A percentile compares a stretch with the other conserved stretches of the same genome.
Evolutionary conservation across 148 eudicot species (phyloP).

Genomic region (Fagopyrum homotropicum): DNA sequence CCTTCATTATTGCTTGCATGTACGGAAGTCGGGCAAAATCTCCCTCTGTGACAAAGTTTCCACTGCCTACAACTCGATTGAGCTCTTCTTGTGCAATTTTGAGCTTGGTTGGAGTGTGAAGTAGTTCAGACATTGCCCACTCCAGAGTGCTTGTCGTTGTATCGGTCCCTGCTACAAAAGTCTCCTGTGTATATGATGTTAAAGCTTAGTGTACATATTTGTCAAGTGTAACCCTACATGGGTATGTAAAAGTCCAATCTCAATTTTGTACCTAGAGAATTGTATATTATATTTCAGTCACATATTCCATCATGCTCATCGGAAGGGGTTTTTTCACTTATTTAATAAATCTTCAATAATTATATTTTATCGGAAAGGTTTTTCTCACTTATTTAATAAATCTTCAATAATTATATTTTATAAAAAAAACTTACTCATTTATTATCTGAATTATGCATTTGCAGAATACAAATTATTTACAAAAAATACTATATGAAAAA

Average conservation of each 20-base stretch:
- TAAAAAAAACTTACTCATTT: no score
- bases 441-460: no score
- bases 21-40: neutral
- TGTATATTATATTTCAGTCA: no score
- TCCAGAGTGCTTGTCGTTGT: conserved; percentile 1
- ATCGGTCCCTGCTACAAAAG: neutral
- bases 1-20: neutral
- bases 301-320: no score
- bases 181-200: neutral
- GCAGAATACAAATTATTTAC: no score
- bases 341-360: no score
- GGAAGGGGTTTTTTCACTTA: no score
- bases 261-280: neutral
- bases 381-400: no score
- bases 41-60: neutral
- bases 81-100: conserved; percentile 2
- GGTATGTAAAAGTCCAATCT: neutral
- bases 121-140: conserved; percentile 10
- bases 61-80: neutral
- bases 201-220: neutral
- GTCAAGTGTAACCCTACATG: neutral
- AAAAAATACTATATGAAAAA: no score
- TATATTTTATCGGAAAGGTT: no score
- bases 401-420: no score
- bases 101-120: neutral